Evolutionary conservation across 208 protist species (phyloP).

Genomic region (Crithidia sp.): DNA sequence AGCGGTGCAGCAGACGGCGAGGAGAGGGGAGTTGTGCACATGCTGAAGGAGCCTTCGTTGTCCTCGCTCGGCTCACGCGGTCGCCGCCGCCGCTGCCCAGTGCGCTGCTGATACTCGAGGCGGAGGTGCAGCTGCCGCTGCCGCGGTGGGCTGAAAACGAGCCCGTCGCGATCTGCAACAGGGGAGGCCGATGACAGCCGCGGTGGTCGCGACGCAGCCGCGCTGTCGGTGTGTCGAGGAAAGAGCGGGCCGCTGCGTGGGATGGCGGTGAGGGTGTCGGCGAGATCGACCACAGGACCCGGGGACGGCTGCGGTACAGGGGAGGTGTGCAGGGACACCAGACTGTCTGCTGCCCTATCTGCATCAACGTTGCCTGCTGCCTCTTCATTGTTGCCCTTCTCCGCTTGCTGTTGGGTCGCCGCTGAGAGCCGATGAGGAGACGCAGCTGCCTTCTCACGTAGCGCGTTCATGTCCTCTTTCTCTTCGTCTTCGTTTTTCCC

Average conservation of each 20-base stretch:
- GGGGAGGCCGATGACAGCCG: conserved; percentile 5
- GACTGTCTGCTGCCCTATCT: not conserved
- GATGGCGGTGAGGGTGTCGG: conserved; percentile 8
- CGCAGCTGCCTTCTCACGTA: too few relatives aligned
- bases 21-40: not conserved
- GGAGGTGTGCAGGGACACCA: conserved; percentile 2
- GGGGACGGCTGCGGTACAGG: not conserved
- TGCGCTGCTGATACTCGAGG: not conserved
- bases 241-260: not conserved
- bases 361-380: not conserved
- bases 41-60: not conserved
- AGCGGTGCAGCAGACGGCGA: not conserved
- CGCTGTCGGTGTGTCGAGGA: not conserved
- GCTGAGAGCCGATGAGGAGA: too few relatives aligned
- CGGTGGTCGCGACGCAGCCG: not conserved
- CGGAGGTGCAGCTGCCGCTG: conserved; percentile 21
- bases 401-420: not conserved
- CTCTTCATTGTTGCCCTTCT: not conserved
- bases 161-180: conserved; percentile 25
- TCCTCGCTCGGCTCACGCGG: conserved; percentile 1
- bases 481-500: too few relatives aligned
- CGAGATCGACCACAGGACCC: not conserved
- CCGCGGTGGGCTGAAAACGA: conserved; percentile 41
- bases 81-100: conserved; percentile 8
- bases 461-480: too few relatives aligned